Evolutionary conservation across 768 basidiomycete genomes (phyloP), one percentile per base, ranked within the genome.

Genomic region (Serendipita sp.): DNA sequence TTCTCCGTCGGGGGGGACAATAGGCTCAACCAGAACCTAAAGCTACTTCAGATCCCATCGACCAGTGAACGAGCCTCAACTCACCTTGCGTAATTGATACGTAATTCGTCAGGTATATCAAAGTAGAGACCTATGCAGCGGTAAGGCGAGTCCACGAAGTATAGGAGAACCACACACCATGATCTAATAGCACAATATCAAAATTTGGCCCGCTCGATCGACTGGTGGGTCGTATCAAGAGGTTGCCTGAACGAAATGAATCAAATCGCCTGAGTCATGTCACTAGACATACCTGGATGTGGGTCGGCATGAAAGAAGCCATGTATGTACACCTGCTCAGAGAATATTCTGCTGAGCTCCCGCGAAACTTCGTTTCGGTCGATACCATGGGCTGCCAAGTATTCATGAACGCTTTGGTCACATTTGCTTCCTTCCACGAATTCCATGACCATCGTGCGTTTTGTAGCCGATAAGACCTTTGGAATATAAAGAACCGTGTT

Each of bases 331-430:
- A 98, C 91, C 96, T 98, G 97, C 71, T 84, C 85, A 60, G 83
- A 88, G 72, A 97, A 97, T 70, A 99, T 95, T 68, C 87, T 77
- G 2, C 88, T 84, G 23, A 99, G 79, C 74, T 98, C 93, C 64
- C 95, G 76, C 0, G 92, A 85, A 48, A 99, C 94, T 72, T 86
- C 87, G 72, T 98, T 99, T 63, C 95, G 80, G 74, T 99, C 91
- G 67, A 99, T 97, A 51, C 82, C 79, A 67, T 89, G 79, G 44
- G 83, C 77, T 28, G 87, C 85, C 13, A 99, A 80, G 72, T 91
- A 99, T 44, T 78, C 78, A 63, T 95, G 73, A 72, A 97, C 88
- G 71, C 97, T 94, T 2, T 95, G 86, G 32, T 94, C 80, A 3
- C 85, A 88, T 16, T 95, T 94, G 70, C 88, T 78, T 60, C 5